Conservation (phyloP, 768 basidiomycete genomes). For the Trametes cingulata region DNA sequence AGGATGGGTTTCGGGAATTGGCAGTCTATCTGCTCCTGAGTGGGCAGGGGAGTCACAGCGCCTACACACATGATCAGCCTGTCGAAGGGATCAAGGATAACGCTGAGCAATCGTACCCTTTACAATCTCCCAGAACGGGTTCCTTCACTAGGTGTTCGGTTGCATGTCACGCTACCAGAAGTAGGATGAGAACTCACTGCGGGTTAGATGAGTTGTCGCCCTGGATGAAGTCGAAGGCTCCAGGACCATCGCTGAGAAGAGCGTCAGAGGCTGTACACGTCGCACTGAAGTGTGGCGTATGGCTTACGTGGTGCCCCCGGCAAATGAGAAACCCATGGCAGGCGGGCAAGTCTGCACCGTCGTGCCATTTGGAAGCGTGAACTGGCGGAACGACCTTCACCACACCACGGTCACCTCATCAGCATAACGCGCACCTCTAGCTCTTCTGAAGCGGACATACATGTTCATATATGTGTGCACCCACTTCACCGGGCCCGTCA, state of each 20-base stretch:
- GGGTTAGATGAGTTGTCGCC: constrained; percentile 62
- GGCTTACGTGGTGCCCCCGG: constrained; percentile 76
- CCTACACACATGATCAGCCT: constrained; percentile 34
- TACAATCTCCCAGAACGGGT: constrained; percentile 80
- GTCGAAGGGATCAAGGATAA: not conserved
- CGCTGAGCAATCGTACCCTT: constrained; percentile 47
- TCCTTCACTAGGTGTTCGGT: constrained; percentile 39
- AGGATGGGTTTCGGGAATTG: constrained; percentile 80
- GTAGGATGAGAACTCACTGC: constrained; percentile 43
- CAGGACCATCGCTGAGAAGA: constrained; percentile 69
- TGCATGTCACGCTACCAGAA: not conserved
- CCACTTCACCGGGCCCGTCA: constrained; percentile 63
- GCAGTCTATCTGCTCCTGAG: constrained; percentile 62
- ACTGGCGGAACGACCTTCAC: constrained; percentile 61
- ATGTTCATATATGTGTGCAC: constrained; percentile 75
- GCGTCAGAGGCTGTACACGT: not conserved
- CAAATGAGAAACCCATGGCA: constrained; percentile 75
- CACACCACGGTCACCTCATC: not conserved
- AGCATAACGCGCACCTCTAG: not conserved
- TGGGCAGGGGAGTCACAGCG: constrained; percentile 65
- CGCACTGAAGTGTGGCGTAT: not conserved
- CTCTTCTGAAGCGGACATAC: constrained; percentile 50
- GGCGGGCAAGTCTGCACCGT: constrained; percentile 73
- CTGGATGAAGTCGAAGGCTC: constrained; percentile 76
- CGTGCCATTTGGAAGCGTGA: constrained; percentile 66